These are phyloP conservation scores for Scorias spongiosa DNA, from an alignment of 2,329 filamentous ascomycete genomes.

Conservation along the genomic window DNA sequence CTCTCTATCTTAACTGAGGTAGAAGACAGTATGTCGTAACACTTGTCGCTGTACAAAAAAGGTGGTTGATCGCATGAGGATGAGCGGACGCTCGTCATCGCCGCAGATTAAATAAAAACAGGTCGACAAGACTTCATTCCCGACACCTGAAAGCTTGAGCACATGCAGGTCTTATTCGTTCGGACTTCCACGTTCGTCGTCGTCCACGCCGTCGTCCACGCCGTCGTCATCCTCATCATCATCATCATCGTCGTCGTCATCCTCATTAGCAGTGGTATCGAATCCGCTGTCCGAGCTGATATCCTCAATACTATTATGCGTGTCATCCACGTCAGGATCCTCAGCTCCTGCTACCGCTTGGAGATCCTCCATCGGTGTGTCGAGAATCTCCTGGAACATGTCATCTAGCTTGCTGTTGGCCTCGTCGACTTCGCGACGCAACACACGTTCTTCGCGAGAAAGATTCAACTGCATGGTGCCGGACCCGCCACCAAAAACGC, in stretches of 20 bases:
- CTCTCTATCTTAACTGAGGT: too few relatives aligned
- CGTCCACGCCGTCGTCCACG: neutral
- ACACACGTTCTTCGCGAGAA: neutral
- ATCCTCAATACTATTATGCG: neutral
- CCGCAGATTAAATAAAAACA: too few relatives aligned
- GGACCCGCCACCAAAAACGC: constrained; percentile 13
- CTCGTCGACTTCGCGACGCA: neutral
- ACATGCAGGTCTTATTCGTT: too few relatives aligned
- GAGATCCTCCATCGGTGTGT: neutral
- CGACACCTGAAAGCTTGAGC: too few relatives aligned
- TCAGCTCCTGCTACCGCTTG: neutral
- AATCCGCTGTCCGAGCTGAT: neutral
- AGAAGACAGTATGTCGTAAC: too few relatives aligned
- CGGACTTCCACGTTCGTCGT: too few relatives aligned
- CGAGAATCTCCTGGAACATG: neutral
- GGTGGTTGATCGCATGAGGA: too few relatives aligned
- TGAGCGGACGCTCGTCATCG: too few relatives aligned
- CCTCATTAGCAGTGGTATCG: neutral
- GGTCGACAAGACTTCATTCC: too few relatives aligned
- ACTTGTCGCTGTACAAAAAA: too few relatives aligned
- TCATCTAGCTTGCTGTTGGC: neutral
- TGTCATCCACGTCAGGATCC: neutral
- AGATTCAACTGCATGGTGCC: constrained; percentile 1
- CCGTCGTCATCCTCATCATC: neutral
- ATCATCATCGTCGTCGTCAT: neutral